These are phyloP conservation scores for Leccinum disarticulatum DNA, from an alignment of 768 basidiomycete genomes.

Conservation along the genomic window DNA sequence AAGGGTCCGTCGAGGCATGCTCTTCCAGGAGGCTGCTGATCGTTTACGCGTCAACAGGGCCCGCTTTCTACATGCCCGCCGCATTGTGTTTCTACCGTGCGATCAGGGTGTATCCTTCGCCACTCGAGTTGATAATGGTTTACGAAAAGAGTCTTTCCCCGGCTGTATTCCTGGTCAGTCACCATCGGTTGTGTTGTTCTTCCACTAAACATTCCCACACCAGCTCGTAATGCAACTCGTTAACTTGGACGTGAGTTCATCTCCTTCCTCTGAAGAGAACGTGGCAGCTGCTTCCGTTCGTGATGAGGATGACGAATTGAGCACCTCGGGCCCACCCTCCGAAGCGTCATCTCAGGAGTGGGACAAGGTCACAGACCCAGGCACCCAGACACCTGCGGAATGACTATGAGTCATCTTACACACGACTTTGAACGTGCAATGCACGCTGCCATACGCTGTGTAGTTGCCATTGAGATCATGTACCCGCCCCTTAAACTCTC, in stretches of 20 bases:
- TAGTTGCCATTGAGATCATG: constrained; percentile 28
- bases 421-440: constrained; percentile 29
- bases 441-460: constrained; percentile 33
- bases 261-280: constrained; percentile 40
- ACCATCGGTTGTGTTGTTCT: background rate
- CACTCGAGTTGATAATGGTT: constrained; percentile 91
- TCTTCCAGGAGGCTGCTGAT: background rate
- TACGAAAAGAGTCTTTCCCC: constrained; percentile 89
- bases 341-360: constrained; percentile 89
- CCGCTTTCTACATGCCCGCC: constrained; percentile 71
- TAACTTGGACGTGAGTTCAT: constrained; percentile 82
- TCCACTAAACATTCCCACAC: constrained; percentile 7
- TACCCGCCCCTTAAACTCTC: constrained; percentile 23
- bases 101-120: constrained; percentile 90
- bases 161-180: constrained; percentile 70
- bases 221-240: constrained; percentile 81
- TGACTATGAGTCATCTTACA: constrained; percentile 34
- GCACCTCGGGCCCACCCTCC: constrained; percentile 74
- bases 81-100: constrained; percentile 93
- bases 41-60: constrained; percentile 51
- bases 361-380: constrained; percentile 83
- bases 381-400: constrained; percentile 49
- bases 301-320: constrained; percentile 55
- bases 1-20: constrained; percentile 49
- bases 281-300: constrained; percentile 25